phyloP scores from a whole-genome alignment of 1,284 basidiomycete genomes.

The Ceratobasidium sp. region DNA sequence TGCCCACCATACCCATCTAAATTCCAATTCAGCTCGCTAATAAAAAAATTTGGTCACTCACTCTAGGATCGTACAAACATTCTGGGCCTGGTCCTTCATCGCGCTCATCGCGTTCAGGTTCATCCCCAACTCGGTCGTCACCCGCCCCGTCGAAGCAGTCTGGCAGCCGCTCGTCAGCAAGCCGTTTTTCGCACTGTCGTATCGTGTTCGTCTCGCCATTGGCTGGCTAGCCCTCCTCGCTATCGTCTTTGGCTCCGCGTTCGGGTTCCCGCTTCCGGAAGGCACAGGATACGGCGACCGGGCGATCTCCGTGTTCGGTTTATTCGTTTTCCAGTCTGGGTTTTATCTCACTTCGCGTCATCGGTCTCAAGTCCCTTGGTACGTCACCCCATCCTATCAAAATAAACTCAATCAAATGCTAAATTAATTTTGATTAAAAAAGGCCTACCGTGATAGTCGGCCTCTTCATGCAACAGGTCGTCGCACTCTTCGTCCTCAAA shows the following conservation, averaged over 20 bases:
- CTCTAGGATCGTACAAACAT: slow-evolving; percentile 78
- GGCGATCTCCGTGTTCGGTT: slow-evolving; percentile 83
- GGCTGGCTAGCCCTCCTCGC: slow-evolving; percentile 82
- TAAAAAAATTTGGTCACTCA: slow-evolving; percentile 8
- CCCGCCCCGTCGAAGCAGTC: slow-evolving; percentile 73
- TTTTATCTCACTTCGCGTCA: slow-evolving; percentile 77
- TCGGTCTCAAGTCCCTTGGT: slow-evolving; percentile 78
- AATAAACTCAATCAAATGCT: slow-evolving; percentile 44
- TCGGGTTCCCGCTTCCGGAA: slow-evolving; percentile 75
- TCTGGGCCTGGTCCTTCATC: slow-evolving; percentile 86
- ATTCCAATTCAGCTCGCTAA: not conserved
- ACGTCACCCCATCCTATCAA: slow-evolving; percentile 2
- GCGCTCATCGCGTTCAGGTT: slow-evolving; percentile 83
- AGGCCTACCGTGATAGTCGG: slow-evolving; percentile 89
- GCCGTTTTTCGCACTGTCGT: slow-evolving; percentile 80
- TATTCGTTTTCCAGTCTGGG: slow-evolving; percentile 80
- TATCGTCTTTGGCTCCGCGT: slow-evolving; percentile 85
- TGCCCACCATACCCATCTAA: slow-evolving; percentile 45
- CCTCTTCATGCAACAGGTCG: slow-evolving; percentile 84
- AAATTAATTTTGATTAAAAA: slow-evolving; percentile 34
- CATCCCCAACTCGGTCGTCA: slow-evolving; percentile 77
- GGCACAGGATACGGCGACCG: slow-evolving; percentile 79
- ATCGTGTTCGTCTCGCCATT: slow-evolving; percentile 67
- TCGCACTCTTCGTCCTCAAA: slow-evolving; percentile 90
- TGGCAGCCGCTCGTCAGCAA: slow-evolving; percentile 75